phyloP scores from a whole-genome alignment of 2,329 filamentous ascomycete genomes.

The Chaetoscypha palmicola region DNA sequence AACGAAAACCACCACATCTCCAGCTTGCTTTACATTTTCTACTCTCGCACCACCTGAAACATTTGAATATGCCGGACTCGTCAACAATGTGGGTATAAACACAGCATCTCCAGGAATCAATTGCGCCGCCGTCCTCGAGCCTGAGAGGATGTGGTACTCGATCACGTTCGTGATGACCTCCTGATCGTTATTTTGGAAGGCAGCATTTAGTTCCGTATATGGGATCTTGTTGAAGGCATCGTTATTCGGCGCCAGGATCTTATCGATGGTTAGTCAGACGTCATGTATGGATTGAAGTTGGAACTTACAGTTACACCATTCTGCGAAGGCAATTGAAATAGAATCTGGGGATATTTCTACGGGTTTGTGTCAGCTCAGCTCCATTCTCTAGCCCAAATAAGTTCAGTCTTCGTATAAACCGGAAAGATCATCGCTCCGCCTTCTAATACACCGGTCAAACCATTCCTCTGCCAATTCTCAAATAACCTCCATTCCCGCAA shows the following conservation, averaged over 20 bases:
- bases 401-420: too few relatives aligned
- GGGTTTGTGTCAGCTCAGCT: conserved; percentile 9
- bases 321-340: conserved; percentile 38
- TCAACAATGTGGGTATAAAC: conserved; percentile 40
- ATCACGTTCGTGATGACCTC: conserved; percentile 33
- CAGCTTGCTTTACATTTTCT: conserved; percentile 36
- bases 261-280: conserved; percentile 13
- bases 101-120: conserved; percentile 32
- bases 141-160: conserved; percentile 32
- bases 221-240: conserved; percentile 34
- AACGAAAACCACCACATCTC: conserved; percentile 36
- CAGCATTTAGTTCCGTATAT: conserved; percentile 25
- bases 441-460: too few relatives aligned
- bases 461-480: too few relatives aligned
- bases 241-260: conserved; percentile 35
- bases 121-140: conserved; percentile 23
- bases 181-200: conserved; percentile 31
- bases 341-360: conserved; percentile 40
- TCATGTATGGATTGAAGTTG: background rate
- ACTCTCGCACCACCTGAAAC: conserved; percentile 45
- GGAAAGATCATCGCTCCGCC: too few relatives aligned
- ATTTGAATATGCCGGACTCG: conserved; percentile 37
- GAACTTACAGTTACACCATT: conserved; percentile 39
- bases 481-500: too few relatives aligned
- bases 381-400: too few relatives aligned